Evolutionary conservation across 176 grass and related monocot genomes (phyloP).

Genomic region (Juncus inflexus): DNA sequence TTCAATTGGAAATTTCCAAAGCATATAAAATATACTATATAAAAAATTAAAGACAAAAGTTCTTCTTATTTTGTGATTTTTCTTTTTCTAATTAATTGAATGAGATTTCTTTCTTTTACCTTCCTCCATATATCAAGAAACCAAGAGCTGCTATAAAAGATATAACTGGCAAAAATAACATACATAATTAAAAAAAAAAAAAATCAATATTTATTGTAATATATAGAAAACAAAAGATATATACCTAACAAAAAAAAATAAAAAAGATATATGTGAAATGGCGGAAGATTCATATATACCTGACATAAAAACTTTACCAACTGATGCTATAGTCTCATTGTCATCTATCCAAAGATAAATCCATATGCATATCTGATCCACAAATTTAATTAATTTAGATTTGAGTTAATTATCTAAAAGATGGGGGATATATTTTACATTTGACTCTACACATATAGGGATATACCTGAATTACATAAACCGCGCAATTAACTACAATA

Average conservation of each 20-base stretch:
- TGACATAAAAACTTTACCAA: constrained; percentile 72
- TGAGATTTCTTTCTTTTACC: constrained; percentile 32
- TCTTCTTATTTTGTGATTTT: not conserved
- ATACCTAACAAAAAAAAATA: constrained; percentile 1
- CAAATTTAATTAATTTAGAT: not conserved
- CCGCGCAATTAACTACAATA: constrained; percentile 44
- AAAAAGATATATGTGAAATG: constrained; percentile 12
- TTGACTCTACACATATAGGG: too few species aligned
- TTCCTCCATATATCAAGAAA: constrained; percentile 82
- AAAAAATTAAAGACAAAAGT: constrained; percentile 18
- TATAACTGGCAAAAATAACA: constrained; percentile 47
- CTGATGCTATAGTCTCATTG: constrained; percentile 43
- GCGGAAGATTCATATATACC: constrained; percentile 32
- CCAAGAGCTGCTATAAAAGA: constrained; percentile 73
- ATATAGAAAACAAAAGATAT: not conserved
- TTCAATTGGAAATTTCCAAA: constrained; percentile 81
- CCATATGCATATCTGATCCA: constrained; percentile 71
- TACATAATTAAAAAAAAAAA: constrained; percentile 4
- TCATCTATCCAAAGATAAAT: constrained; percentile 59
- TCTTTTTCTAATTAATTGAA: constrained; percentile 7
- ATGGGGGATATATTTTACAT: too few species aligned
- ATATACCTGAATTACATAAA: constrained; percentile 78
- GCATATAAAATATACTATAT: constrained; percentile 71
- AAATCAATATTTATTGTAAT: constrained; percentile 9
- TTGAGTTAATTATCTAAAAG: too few species aligned